Conservation (phyloP, 371 early-diverging fungal genomes). For the Apophysomyces ossiformis region DNA sequence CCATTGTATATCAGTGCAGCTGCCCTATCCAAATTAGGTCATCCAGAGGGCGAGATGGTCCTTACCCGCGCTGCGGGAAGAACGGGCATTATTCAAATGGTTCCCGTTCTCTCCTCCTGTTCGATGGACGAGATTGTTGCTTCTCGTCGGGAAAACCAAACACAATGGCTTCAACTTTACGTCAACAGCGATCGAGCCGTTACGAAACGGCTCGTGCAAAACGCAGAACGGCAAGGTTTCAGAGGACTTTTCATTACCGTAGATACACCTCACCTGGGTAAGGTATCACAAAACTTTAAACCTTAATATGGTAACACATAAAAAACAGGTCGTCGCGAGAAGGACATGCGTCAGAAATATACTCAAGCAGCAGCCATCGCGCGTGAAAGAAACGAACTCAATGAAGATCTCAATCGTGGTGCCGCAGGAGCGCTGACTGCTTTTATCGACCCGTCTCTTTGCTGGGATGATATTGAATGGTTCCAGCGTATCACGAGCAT, state of each 20-base stretch:
- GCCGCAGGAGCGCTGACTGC: slow-evolving; percentile 77
- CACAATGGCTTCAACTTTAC: slow-evolving; percentile 88
- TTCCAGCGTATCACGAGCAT: slow-evolving; percentile 79
- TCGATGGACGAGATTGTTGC: slow-evolving; percentile 63
- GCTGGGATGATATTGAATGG: slow-evolving; percentile 91
- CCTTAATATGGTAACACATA: slow-evolving; percentile 58
- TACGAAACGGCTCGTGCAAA: slow-evolving; percentile 68
- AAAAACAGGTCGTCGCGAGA: slow-evolving; percentile 89
- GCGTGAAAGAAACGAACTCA: slow-evolving; percentile 30
- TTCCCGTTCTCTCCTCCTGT: slow-evolving; percentile 76
- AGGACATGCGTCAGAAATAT: slow-evolving; percentile 84
- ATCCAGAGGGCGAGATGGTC: slow-evolving; percentile 75
- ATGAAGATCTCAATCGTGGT: slow-evolving; percentile 49
- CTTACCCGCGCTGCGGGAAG: slow-evolving; percentile 63
- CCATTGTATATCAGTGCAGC: slow-evolving; percentile 63
- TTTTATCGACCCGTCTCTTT: slow-evolving; percentile 80
- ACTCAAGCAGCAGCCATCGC: slow-evolving; percentile 50
- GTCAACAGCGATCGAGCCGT: slow-evolving; percentile 82
- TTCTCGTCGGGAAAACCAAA: slow-evolving; percentile 41
- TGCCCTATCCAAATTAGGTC: slow-evolving; percentile 72
- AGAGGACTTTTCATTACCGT: slow-evolving; percentile 88
- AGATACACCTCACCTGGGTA: slow-evolving; percentile 85
- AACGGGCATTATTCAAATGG: slow-evolving; percentile 59
- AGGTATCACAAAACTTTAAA: slow-evolving; percentile 13
- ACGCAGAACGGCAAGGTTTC: slow-evolving; percentile 82